phyloP scores from a whole-genome alignment of 2,329 filamentous ascomycete genomes.

The Colletotrichum viniferum region DNA sequence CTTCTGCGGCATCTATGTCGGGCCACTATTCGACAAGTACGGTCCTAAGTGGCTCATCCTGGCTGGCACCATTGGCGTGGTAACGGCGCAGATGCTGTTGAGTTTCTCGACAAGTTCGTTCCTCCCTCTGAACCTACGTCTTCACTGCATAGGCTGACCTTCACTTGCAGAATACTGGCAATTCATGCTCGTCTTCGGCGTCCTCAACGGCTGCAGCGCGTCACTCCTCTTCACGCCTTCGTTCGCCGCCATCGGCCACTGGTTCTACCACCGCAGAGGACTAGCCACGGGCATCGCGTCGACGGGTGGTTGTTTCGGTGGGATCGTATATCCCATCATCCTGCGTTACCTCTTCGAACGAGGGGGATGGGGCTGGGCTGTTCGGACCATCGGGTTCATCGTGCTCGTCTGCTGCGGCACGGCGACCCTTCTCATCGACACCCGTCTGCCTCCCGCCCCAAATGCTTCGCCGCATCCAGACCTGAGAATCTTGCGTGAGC shows the following conservation, averaged over 20 bases:
- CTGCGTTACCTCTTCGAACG: constrained; percentile 51
- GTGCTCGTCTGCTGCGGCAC: constrained; percentile 46
- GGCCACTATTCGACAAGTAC: constrained; percentile 85
- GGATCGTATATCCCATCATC: constrained; percentile 67
- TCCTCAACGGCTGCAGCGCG: constrained; percentile 74
- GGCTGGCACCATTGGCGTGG: constrained; percentile 66
- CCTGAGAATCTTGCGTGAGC: constrained; percentile 66
- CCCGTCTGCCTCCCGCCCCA: constrained; percentile 65
- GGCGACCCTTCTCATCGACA: constrained; percentile 55
- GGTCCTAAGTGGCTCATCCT: constrained; percentile 77
- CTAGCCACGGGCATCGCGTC: constrained; percentile 82
- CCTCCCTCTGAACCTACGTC: background rate
- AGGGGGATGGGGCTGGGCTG: constrained; percentile 58
- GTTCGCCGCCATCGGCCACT: constrained; percentile 80
- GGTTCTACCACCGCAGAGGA: constrained; percentile 76
- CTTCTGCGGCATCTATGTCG: constrained; percentile 83
- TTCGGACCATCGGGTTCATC: constrained; percentile 54
- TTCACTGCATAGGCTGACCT: background rate
- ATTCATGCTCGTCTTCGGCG: constrained; percentile 79
- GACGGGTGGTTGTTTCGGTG: constrained; percentile 74
- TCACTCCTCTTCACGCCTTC: constrained; percentile 85
- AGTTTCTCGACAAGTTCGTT: constrained; percentile 69
- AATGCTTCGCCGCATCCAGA: constrained; percentile 67
- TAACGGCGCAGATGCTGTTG: constrained; percentile 68
- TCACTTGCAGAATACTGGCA: constrained; percentile 84